phyloP scores from a whole-genome alignment of 176 grass and related monocot species.

The Carex cristatella region DNA sequence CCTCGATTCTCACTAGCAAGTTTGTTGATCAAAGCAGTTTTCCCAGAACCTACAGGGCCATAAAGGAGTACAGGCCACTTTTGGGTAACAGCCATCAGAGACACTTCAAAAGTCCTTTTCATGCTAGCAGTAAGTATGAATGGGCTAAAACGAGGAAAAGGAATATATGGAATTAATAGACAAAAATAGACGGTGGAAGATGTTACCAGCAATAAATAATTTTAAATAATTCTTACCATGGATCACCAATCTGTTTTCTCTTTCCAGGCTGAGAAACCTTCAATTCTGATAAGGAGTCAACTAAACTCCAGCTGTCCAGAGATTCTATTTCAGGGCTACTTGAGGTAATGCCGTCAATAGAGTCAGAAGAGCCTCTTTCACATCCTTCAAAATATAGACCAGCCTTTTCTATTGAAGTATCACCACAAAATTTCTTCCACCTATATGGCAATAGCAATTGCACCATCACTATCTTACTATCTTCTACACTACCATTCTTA shows the following conservation, averaged over 20 bases:
- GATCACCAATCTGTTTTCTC: constrained; percentile 21
- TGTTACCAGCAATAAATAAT: constrained; percentile 9
- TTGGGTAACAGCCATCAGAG: constrained; percentile 64
- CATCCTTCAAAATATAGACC: constrained; percentile 51
- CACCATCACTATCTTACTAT: not conserved
- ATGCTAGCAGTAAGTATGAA: constrained; percentile 65
- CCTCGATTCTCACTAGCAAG: constrained; percentile 62
- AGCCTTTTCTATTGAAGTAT: constrained; percentile 84
- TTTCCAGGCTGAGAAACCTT: constrained; percentile 20
- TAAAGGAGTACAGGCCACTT: constrained; percentile 84
- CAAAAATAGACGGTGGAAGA: constrained; percentile 1
- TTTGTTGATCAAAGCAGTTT: constrained; percentile 79
- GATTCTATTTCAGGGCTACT: constrained; percentile 18
- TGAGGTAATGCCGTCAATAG: constrained; percentile 22
- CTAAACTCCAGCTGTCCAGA: constrained; percentile 30
- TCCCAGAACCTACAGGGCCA: constrained; percentile 82
- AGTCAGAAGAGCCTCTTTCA: constrained; percentile 26
- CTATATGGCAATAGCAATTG: constrained; percentile 23
- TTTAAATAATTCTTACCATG: constrained; percentile 35
- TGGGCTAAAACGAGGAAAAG: constrained; percentile 32
- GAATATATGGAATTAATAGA: constrained; percentile 19
- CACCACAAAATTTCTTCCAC: constrained; percentile 74
- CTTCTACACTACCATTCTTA: not conserved
- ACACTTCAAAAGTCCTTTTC: constrained; percentile 67
- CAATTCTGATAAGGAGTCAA: constrained; percentile 39